Evolutionary conservation across 495 filamentous ascomycete species (phyloP).

Genomic region (Tuber indicum): DNA sequence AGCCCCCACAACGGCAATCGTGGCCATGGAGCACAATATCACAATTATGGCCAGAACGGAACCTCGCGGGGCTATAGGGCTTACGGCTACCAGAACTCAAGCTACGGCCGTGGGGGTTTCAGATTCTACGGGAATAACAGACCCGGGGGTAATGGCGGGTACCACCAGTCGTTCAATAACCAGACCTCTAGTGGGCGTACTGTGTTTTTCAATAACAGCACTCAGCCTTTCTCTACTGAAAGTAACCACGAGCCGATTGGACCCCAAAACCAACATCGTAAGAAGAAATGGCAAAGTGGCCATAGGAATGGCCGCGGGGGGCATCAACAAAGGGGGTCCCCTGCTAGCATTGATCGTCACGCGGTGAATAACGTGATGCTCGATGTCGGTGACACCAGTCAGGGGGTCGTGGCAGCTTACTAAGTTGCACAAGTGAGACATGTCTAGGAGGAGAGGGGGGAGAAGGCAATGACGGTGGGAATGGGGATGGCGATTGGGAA

Average conservation of each 20-base stretch:
- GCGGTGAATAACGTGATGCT: neutral
- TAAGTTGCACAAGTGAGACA: neutral
- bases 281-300: constrained; percentile 21
- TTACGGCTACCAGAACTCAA: neutral
- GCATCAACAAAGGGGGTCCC: neutral
- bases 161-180: constrained; percentile 19
- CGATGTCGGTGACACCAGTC: neutral
- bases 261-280: constrained; percentile 19
- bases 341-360: neutral
- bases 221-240: constrained; percentile 18
- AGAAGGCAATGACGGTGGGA: neutral
- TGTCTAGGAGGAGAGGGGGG: neutral
- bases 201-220: constrained; percentile 14
- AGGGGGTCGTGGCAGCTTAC: neutral
- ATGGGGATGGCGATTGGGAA: neutral
- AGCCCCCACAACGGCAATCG: constrained; percentile 6
- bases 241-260: constrained; percentile 25
- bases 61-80: constrained; percentile 13
- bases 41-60: constrained; percentile 12
- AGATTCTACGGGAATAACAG: constrained; percentile 20
- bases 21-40: neutral
- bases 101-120: neutral
- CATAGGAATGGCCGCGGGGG: neutral
- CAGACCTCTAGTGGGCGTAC: constrained; percentile 15
- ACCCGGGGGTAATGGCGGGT: neutral